Conservation (phyloP, 805 yeast genomes). For the Starmerella cellae region DNA sequence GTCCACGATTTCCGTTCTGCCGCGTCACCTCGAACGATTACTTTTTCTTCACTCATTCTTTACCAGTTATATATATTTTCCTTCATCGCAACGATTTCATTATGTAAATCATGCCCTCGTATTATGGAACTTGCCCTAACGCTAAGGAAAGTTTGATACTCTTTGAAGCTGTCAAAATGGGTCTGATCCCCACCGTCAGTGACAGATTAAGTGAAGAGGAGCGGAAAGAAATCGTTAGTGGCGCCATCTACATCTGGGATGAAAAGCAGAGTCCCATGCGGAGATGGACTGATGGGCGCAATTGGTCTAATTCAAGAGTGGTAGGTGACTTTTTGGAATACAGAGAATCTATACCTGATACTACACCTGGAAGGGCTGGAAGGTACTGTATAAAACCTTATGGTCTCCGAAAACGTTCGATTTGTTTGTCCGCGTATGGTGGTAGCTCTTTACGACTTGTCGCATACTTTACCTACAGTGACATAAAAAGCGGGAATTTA, state of each 20-base stretch:
- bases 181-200: conserved; percentile 43
- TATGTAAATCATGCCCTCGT: conserved; percentile 37
- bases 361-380: conserved; percentile 17
- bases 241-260: conserved; percentile 59
- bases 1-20: not conserved
- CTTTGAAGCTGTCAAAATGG: conserved; percentile 50
- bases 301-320: conserved; percentile 63
- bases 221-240: conserved; percentile 40
- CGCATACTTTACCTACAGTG: conserved; percentile 34
- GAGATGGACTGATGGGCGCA: conserved; percentile 67
- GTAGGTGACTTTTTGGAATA: conserved; percentile 49
- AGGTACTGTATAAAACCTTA: conserved; percentile 34
- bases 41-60: not conserved
- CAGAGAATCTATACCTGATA: conserved; percentile 42
- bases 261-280: conserved; percentile 58
- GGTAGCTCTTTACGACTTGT: conserved; percentile 49
- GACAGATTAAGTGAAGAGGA: conserved; percentile 47
- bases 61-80: not conserved
- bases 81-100: not conserved
- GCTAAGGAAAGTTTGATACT: conserved; percentile 51
- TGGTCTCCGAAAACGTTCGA: conserved; percentile 54
- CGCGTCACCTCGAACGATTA: not conserved
- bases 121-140: conserved; percentile 45
- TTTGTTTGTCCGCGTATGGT: conserved; percentile 41
- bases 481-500: conserved; percentile 24